Base-by-base conservation (phyloP, 2,329 filamentous ascomycete genomes). In the Pseudogymnoascus sp. region DNA sequence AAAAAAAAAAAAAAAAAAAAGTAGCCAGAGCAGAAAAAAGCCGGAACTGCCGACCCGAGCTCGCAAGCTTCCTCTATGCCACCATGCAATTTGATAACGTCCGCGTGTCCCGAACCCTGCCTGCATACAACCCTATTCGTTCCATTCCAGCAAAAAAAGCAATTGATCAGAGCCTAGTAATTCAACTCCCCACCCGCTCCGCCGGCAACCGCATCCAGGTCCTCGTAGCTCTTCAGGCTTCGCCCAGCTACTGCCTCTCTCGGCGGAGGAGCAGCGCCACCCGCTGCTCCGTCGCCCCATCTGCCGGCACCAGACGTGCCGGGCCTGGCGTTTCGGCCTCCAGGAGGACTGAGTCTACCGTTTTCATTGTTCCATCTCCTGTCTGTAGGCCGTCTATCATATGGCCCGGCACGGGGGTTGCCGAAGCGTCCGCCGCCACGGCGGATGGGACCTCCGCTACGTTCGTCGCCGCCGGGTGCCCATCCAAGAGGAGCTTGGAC, bases 141-240 rank as follows among this genome's bases (percentile, higher is more conserved):
- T 14, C 47, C 47, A 33, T 16, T 4, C n/a, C 47, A 20, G 28
- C 9, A 8, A 33, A 54, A 50, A 54, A 33, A 30, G 25, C 43
- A 50, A 47, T 18, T 3, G 22, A 30, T 61, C 14, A 6, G 59
- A 25, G 6, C 30, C 68, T 63, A 97, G 72, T 97, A 97, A 75
- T 97, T 95, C 70, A 97, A 78, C 76, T 97, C 93, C 28, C 90
- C 89, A 39, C 87, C 86, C 39, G 87, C 90, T 36, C 83, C 80
- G 12, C 86, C 85, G 37, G 86, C 86, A 62, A 88, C 87, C 50
- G 95, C 93, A 76, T 99, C 94, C 22, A 99, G 79, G 72, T 99
- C 94, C 74, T 99, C 95, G 72, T 99, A 99, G 74, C 91, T 97
- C 81, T 96, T 96, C 66, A 99, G 77, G 64, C 90, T 96, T 62